Conservation (phyloP, 306 rosid genomes). For the Alnus rubra region DNA sequence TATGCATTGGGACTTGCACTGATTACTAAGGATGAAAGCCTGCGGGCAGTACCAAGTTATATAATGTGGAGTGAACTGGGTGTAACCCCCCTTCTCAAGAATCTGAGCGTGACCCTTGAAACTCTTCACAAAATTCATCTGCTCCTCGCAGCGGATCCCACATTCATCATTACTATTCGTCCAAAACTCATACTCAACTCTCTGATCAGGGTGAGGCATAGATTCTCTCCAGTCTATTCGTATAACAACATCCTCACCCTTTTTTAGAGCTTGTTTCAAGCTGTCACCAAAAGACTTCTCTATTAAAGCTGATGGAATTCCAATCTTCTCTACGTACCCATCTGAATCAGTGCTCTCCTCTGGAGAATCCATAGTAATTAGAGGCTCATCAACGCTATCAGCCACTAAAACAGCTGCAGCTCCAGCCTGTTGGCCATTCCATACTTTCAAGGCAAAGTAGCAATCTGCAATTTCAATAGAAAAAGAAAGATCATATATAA, state of each 20-base stretch:
- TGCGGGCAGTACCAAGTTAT: constrained; percentile 92
- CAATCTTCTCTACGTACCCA: constrained; percentile 66
- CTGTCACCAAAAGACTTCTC: constrained; percentile 68
- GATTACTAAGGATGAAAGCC: constrained; percentile 58
- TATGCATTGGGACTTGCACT: constrained; percentile 90
- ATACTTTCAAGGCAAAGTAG: constrained; percentile 84
- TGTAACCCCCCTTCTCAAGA: constrained; percentile 88
- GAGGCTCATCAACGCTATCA: constrained; percentile 61
- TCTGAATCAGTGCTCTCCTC: constrained; percentile 61
- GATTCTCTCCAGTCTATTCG: constrained; percentile 92
- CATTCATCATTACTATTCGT: constrained; percentile 96
- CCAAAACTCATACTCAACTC: constrained; percentile 97
- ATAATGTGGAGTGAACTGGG: constrained; percentile 82
- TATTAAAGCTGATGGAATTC: constrained; percentile 76
- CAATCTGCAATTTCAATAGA: constrained; percentile 51
- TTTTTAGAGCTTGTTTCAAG: constrained; percentile 58
- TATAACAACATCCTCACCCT: constrained; percentile 51
- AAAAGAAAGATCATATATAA: not conserved
- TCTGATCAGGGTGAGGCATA: constrained; percentile 77
- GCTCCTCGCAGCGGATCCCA: constrained; percentile 90
- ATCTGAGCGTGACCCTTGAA: constrained; percentile 96
- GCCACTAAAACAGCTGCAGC: constrained; percentile 86
- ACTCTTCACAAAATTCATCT: constrained; percentile 75
- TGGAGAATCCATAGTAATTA: constrained; percentile 89
- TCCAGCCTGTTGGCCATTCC: constrained; percentile 93